phyloP scores from a whole-genome alignment of 192 early-diverging fungal genomes.

The Oehlia diaphana region DNA sequence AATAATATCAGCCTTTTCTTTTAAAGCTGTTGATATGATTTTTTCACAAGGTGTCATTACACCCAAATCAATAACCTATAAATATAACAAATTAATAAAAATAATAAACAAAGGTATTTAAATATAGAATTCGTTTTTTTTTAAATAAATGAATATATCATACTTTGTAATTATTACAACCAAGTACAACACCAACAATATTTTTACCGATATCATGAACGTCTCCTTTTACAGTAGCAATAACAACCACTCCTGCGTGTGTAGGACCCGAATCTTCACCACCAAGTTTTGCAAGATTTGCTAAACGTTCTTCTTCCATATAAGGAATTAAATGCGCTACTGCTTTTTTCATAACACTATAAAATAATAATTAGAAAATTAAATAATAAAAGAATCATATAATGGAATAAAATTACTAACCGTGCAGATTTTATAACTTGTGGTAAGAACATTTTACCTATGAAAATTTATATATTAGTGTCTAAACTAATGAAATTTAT shows the following conservation, averaged over 20 bases:
- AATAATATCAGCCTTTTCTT: slow-evolving; percentile 89
- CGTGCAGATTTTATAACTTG: slow-evolving; percentile 96
- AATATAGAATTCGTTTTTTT: neutral
- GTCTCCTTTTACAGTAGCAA: slow-evolving; percentile 97
- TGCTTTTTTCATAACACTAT: slow-evolving; percentile 95
- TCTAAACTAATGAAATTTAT: neutral
- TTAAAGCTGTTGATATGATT: slow-evolving; percentile 85
- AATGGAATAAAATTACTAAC: slow-evolving; percentile 33
- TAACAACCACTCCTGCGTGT: slow-evolving; percentile 86
- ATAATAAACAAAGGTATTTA: neutral
- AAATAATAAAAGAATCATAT: neutral
- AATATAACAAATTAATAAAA: neutral
- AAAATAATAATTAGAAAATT: slow-evolving; percentile 2
- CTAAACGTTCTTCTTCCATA: slow-evolving; percentile 89
- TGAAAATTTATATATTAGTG: slow-evolving; percentile 4
- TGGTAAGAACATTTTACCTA: slow-evolving; percentile 97
- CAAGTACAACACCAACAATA: slow-evolving; percentile 94
- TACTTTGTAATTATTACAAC: slow-evolving; percentile 92
- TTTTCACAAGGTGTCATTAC: slow-evolving; percentile 95
- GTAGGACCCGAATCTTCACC: slow-evolving; percentile 63
- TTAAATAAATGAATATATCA: neutral
- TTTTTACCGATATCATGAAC: slow-evolving; percentile 99
- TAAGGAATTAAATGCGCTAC: slow-evolving; percentile 93
- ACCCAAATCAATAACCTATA: slow-evolving; percentile 82
- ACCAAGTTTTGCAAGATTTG: slow-evolving; percentile 58